Evolutionary conservation across 345 rosid genomes (phyloP).

Genomic region (Populus davidiana): DNA sequence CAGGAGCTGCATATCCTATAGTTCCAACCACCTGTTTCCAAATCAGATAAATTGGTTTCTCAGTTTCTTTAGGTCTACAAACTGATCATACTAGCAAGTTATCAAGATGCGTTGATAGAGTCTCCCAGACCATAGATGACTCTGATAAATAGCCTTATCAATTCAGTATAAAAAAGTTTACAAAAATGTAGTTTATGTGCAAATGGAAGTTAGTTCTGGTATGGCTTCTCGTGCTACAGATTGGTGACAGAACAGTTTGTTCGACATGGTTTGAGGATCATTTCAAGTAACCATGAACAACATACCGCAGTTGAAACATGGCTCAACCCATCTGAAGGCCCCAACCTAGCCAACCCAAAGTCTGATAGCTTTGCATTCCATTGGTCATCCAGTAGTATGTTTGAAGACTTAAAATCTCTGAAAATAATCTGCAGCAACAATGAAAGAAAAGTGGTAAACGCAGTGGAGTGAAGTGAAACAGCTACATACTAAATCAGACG

Average conservation of each 20-base stretch:
- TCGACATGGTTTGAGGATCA: background rate
- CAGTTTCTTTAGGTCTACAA: background rate
- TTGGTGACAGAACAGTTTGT: background rate
- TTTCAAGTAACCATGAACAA: conserved; percentile 7
- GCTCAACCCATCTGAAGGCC: conserved; percentile 82
- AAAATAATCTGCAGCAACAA: conserved; percentile 65
- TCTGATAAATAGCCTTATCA: background rate
- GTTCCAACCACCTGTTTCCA: conserved; percentile 76
- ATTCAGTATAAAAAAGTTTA: background rate
- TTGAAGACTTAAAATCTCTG: conserved; percentile 93
- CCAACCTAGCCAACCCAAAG: conserved; percentile 92
- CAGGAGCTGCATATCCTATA: conserved; percentile 95
- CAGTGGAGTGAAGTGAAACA: background rate
- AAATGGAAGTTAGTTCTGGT: background rate
- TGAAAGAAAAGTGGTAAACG: background rate
- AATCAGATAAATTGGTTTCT: background rate
- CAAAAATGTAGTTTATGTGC: background rate
- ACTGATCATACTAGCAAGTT: background rate
- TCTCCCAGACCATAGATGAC: background rate
- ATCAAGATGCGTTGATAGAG: background rate
- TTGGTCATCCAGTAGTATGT: conserved; percentile 79
- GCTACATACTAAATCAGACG: background rate
- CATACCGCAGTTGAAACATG: conserved; percentile 91
- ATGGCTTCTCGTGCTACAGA: background rate
- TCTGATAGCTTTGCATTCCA: conserved; percentile 96